phyloP scores from a whole-genome alignment of 2,329 filamentous ascomycete genomes.

The Emydomyces testavorans region DNA sequence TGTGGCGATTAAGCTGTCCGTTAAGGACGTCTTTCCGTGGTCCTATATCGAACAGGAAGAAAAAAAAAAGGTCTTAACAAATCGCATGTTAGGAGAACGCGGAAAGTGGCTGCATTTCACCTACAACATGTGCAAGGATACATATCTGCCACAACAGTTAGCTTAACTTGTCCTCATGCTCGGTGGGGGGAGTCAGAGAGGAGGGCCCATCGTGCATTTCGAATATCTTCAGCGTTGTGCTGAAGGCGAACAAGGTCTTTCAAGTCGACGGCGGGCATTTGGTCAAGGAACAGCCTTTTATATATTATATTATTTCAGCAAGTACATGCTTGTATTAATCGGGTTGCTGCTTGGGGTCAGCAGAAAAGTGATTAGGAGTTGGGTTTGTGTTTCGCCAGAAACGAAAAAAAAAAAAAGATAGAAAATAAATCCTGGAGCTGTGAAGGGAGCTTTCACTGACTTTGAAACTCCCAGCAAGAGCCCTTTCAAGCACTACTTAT shows the following conservation, averaged over 20 bases:
- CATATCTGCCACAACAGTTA: conserved; percentile 56
- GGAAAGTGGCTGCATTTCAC: conserved; percentile 22
- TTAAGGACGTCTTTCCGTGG: conserved; percentile 95
- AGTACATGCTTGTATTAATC: background rate
- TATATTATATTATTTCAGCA: background rate
- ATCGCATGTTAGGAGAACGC: background rate
- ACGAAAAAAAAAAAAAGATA: too few relatives aligned
- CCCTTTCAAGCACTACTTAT: too few relatives aligned
- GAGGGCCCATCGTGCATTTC: conserved; percentile 58
- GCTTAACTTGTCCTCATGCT: conserved; percentile 19
- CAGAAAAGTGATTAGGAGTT: too few relatives aligned
- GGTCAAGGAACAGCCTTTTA: conserved; percentile 20
- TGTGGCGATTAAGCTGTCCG: conserved; percentile 88
- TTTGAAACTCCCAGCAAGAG: too few relatives aligned
- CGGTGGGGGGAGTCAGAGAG: conserved; percentile 21
- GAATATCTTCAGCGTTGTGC: conserved; percentile 72
- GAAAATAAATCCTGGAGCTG: background rate
- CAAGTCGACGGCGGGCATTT: conserved; percentile 82
- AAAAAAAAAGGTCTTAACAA: conserved; percentile 11
- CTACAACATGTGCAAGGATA: conserved; percentile 81
- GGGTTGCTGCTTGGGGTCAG: too few relatives aligned
- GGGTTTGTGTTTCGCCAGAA: too few relatives aligned
- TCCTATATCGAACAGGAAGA: conserved; percentile 46
- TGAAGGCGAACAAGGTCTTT: conserved; percentile 87
- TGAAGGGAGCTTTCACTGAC: too few relatives aligned